Evolutionary conservation across 2,329 filamentous ascomycete genomes (phyloP), one percentile per base, ranked within the genome.

Genomic region (Lachnellula occidentalis): DNA sequence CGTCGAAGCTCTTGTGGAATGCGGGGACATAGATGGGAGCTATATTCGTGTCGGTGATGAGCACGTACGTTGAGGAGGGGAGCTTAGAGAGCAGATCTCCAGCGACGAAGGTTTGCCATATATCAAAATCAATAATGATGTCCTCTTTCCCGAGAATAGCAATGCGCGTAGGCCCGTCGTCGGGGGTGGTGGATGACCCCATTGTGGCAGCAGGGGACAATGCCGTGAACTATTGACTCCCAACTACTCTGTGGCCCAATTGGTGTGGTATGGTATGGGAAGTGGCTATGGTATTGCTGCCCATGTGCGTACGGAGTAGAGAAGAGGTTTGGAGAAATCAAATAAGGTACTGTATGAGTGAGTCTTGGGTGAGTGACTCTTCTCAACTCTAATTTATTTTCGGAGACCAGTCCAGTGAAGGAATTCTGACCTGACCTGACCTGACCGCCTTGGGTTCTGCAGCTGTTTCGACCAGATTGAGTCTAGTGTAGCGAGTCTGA

Each of bases 31-130:
- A 97, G 64, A 86, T 80, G 21, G 86, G 79, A 58, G 81, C 82
- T 58, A 99, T 82, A 69, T 97, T 97, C 45, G 92, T 95, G 74
- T 99, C 94, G 71, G 94, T 97, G 67, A 99, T 89, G 58, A 99
- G 85, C 55, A 97, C 87, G 71, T 97, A 99, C 58, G 92, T 97
- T 17, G 91, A 95, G 19, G 92, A 94, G 49, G 81, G 73, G 57
- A 94, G 78, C 69, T 87, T 88, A 53, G 79, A 74, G 59, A 97
- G 77, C 54, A 99, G 79, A 72, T 99, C 92, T 63, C 85, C 74
- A 51, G 86, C 84, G 59, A 97, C 85, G 70, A 88, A 94, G 68
- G 80, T 80, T 60, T 86, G 82, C 90, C 92, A 96, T 53, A 99
- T 82, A 61, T 87, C 90, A 70, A 95, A 90, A 70, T 96, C 90